A percentile compares a stretch with the other conserved stretches of the same genome.
phyloP scores from a whole-genome alignment of 129 eudicot genomes.

The Pittosporum tobira region DNA sequence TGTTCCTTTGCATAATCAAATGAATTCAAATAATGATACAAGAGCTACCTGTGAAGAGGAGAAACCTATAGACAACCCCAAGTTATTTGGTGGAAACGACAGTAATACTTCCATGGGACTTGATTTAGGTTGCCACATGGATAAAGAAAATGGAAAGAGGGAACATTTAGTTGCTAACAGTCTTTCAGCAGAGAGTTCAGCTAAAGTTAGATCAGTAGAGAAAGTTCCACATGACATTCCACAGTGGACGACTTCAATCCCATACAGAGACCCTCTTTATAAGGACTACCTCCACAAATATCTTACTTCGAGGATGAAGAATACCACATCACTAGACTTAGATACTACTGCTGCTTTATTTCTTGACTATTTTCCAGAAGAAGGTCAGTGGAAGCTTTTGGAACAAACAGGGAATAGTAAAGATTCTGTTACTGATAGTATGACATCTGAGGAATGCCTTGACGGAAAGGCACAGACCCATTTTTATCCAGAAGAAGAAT shows the following conservation, averaged over 20 bases:
- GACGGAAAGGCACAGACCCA: conserved; percentile 8
- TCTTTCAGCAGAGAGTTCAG: conserved; percentile 19
- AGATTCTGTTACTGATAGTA: conserved; percentile 18
- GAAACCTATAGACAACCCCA: conserved; percentile 13
- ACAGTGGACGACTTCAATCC: conserved; percentile 17
- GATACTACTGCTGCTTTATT: conserved; percentile 39
- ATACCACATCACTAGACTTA: conserved; percentile 21
- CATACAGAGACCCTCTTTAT: conserved; percentile 39
- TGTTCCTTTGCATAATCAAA: conserved; percentile 4
- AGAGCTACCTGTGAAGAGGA: conserved; percentile 18
- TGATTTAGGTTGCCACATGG: conserved; percentile 3
- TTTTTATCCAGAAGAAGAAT: conserved; percentile 16
- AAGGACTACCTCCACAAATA: conserved; percentile 29
- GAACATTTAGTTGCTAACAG: conserved; percentile 5
- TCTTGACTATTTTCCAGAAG: conserved; percentile 74
- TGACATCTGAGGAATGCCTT: conserved; percentile 14
- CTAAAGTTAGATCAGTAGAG: conserved; percentile 15
- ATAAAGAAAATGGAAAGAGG: neutral
- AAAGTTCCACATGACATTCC: conserved; percentile 20
- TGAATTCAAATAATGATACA: conserved; percentile 14
- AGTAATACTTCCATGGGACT: neutral
- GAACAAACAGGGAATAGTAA: conserved; percentile 33
- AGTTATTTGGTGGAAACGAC: neutral
- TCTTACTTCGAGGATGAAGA: conserved; percentile 28
- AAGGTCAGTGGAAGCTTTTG: conserved; percentile 65